Conservation (phyloP, 768 basidiomycete species). For the Boletus vermiculosoides region DNA sequence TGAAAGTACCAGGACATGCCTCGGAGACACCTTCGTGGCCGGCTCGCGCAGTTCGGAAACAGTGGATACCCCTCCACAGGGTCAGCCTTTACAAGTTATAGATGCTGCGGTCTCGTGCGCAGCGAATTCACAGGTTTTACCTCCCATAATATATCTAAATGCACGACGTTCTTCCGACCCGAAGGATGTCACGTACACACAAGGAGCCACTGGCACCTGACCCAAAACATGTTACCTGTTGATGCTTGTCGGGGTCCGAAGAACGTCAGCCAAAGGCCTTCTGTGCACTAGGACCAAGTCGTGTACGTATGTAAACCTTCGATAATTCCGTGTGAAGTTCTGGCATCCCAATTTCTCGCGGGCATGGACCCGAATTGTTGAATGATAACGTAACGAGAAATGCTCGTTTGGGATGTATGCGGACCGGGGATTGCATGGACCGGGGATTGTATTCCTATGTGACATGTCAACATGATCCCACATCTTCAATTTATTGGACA, state of each 20-base stretch:
- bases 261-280: neutral
- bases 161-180: neutral
- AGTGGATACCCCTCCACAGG: constrained; percentile 1
- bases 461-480: neutral
- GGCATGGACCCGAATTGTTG: constrained; percentile 2
- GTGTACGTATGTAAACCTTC: neutral
- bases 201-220: neutral
- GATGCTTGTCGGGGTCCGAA: neutral
- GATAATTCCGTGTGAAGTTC: neutral
- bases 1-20: neutral
- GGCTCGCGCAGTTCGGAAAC: constrained; percentile 1
- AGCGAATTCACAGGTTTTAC: neutral
- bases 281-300: neutral
- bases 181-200: constrained; percentile 7
- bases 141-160: neutral
- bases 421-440: neutral
- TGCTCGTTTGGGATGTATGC: neutral
- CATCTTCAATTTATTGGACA: neutral
- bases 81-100: neutral
- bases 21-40: neutral
- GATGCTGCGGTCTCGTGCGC: neutral
- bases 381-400: constrained; percentile 18
- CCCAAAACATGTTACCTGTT: neutral
- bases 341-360: neutral
- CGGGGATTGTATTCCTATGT: neutral